A percentile compares a stretch with the other conserved stretches of the same genome.
Evolutionary conservation across 345 rosid species (phyloP).

Genomic region (Lepidium sativum): DNA sequence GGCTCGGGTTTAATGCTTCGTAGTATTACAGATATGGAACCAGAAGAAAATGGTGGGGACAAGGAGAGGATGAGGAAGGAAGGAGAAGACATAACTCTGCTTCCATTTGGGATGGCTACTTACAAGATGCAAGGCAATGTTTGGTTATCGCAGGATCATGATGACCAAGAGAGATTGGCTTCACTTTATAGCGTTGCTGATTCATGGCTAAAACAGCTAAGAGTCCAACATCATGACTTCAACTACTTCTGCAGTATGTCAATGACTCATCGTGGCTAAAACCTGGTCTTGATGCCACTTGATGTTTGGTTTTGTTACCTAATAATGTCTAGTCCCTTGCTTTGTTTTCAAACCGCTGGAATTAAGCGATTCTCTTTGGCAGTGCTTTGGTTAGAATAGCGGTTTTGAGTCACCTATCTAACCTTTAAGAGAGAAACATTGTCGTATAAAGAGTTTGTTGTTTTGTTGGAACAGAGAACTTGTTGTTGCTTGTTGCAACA

Average conservation of each 20-base stretch:
- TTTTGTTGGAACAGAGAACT: slow-evolving; percentile 21
- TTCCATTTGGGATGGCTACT: slow-evolving; percentile 83
- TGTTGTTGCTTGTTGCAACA: slow-evolving; percentile 18
- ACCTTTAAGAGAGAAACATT: slow-evolving; percentile 16
- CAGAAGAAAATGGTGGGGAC: slow-evolving; percentile 45
- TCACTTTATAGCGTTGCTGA: slow-evolving; percentile 89
- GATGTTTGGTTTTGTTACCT: not conserved
- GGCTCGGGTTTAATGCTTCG: not conserved
- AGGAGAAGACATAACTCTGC: slow-evolving; percentile 55
- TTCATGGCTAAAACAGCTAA: slow-evolving; percentile 95
- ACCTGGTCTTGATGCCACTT: not conserved
- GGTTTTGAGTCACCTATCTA: slow-evolving; percentile 19
- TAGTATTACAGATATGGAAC: slow-evolving; percentile 34
- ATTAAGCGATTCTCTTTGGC: not conserved
- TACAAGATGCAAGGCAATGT: slow-evolving; percentile 95
- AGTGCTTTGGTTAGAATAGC: slow-evolving; percentile 19
- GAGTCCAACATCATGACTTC: slow-evolving; percentile 94
- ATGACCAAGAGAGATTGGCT: slow-evolving; percentile 66
- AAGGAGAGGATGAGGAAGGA: slow-evolving; percentile 37
- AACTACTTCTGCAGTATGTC: slow-evolving; percentile 61
- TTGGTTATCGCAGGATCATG: slow-evolving; percentile 68
- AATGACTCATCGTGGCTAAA: slow-evolving; percentile 49
- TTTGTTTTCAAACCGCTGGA: not conserved
- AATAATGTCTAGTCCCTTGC: not conserved
- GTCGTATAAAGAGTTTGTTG: slow-evolving; percentile 23